These are phyloP conservation scores for Psilocybe mexicana DNA, from an alignment of 1,284 basidiomycete genomes.

Conservation along the genomic window DNA sequence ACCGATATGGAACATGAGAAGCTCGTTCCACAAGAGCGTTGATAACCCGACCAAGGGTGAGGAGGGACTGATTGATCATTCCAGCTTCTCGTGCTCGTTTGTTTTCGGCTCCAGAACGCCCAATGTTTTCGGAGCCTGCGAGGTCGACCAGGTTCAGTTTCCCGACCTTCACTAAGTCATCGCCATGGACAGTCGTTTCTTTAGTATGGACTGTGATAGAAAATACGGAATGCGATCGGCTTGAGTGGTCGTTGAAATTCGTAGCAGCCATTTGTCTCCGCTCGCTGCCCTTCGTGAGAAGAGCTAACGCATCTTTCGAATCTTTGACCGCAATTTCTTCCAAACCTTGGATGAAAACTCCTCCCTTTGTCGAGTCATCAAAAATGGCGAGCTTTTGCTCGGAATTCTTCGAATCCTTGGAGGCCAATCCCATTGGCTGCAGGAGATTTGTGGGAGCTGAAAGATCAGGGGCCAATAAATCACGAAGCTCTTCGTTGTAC, in stretches of 20 bases:
- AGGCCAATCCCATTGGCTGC: conserved; percentile 71
- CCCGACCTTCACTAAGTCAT: conserved; percentile 90
- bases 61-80: conserved; percentile 97
- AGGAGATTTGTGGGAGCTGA: conserved; percentile 57
- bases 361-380: conserved; percentile 86
- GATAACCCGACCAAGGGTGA: conserved; percentile 96
- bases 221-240: conserved; percentile 98
- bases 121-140: conserved; percentile 98
- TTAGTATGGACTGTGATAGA: conserved; percentile 94
- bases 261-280: conserved; percentile 95
- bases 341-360: conserved; percentile 92
- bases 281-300: conserved; percentile 88
- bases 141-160: conserved; percentile 98
- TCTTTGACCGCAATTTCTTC: conserved; percentile 89
- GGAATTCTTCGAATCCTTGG: conserved; percentile 43
- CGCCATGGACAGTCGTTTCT: conserved; percentile 76
- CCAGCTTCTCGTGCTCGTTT: conserved; percentile 96
- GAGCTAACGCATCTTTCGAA: conserved; percentile 81
- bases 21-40: conserved; percentile 94
- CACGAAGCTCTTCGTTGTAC: conserved; percentile 99
- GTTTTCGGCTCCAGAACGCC: conserved; percentile 93
- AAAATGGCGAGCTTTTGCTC: conserved; percentile 81
- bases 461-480: conserved; percentile 80
- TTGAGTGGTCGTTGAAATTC: conserved; percentile 97
- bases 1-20: conserved; percentile 93